phyloP scores from a whole-genome alignment of 164 flowering plant genomes.

The Magnolia sinica region DNA sequence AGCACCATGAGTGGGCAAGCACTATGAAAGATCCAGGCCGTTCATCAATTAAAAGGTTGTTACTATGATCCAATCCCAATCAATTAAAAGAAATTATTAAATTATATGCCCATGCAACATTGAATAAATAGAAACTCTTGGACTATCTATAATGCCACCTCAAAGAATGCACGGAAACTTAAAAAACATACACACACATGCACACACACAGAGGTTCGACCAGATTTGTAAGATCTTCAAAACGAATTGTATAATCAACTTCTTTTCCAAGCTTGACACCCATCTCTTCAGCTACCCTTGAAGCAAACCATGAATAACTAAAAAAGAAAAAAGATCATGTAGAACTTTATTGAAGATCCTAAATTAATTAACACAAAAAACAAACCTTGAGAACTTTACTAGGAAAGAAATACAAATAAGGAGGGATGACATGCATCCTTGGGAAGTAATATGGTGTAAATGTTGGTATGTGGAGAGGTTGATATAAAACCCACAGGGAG shows the following conservation, averaged over 20 bases:
- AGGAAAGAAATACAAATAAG: too few relatives aligned
- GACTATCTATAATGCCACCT: background rate
- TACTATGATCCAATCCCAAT: background rate
- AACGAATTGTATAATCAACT: conserved; percentile 93
- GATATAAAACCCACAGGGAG: too few relatives aligned
- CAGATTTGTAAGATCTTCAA: conserved; percentile 74
- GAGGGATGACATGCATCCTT: too few relatives aligned
- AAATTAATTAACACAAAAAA: background rate
- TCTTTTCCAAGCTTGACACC: conserved; percentile 94
- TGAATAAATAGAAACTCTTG: background rate
- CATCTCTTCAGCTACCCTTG: conserved; percentile 97
- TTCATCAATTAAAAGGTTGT: background rate
- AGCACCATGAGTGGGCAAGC: too few relatives aligned
- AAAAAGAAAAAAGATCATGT: background rate
- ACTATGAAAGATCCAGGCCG: too few relatives aligned
- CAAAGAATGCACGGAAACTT: background rate
- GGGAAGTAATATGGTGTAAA: too few relatives aligned
- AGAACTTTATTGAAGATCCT: background rate
- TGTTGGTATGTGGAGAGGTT: too few relatives aligned
- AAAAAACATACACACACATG: background rate
- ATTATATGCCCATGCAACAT: background rate
- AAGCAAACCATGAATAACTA: conserved; percentile 32
- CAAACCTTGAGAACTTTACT: too few relatives aligned
- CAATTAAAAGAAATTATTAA: background rate
- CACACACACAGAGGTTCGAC: conserved; percentile 29